Evolutionary conservation across 2,329 filamentous ascomycete species (phyloP), one percentile per base, ranked within the genome.

Genomic region (Alternaria ventricosa): DNA sequence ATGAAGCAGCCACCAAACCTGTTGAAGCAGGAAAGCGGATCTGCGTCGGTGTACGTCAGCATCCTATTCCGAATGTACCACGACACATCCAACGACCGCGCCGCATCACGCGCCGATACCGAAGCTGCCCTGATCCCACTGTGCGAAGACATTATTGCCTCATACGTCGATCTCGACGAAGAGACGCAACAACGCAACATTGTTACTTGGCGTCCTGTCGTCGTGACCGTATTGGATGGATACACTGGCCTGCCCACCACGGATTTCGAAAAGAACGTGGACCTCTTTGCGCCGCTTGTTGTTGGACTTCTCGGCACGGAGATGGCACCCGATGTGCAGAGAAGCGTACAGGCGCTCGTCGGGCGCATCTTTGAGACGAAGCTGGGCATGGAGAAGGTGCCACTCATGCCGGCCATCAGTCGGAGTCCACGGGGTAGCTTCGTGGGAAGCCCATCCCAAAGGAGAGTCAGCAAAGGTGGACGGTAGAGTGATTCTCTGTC

Each of bases 1-100:
- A 99, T 99, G 96, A 97, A 97, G 82, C 96, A 99, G 78, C 95
- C 96, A 15, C 96, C 96, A 3, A 99, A 99, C 75, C 85, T 99
- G 12, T 87, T 99, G 28, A 99, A 99, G 83, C 96, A 99, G 79
- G 96, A 99, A 82, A 93, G 89, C 65, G 95, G 96, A 44, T 92
- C 91, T 59, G 96, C 96, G 1, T 92, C 93, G 3, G 97, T 96
- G 2, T 99, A 99, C 78, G 93, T 99, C 36, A 92, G 92, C 65
- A 99, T 99, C 69, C 84, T 99, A 27, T 93, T 99, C 82, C 88
- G 96, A 54, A 99, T 99, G 96, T 99, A 97, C 81, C 92, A 93
- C 51, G 96, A 99, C 75, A 90, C 92, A 64, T 88, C 90, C 41
- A 90, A 92, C 8, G 94, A 97, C 80, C 88, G 96, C 55, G 89